A percentile compares a stretch with the other conserved stretches of the same genome.
These are phyloP conservation scores for Protea cynaroides DNA, from an alignment of 164 flowering plant species.

Conservation along the genomic window DNA sequence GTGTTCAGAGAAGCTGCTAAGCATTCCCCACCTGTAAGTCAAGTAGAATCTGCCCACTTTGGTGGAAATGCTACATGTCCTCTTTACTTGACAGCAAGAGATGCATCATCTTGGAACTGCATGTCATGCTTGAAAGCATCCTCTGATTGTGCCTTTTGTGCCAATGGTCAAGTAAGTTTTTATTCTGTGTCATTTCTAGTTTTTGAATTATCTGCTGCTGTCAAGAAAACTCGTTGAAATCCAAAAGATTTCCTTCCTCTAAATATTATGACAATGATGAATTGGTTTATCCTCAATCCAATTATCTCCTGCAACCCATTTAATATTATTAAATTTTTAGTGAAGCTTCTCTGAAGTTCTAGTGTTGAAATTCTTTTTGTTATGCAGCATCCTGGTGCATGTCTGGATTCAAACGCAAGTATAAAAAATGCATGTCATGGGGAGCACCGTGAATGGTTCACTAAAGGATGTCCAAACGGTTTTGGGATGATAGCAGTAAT, in stretches of 20 bases:
- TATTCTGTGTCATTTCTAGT: not conserved
- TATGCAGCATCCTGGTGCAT: constrained; percentile 35
- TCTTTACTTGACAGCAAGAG: not conserved
- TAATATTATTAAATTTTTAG: too few relatives aligned
- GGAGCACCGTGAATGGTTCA: constrained; percentile 40
- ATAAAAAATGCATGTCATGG: constrained; percentile 31
- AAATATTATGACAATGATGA: too few relatives aligned
- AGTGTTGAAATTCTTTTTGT: too few relatives aligned
- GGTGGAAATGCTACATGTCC: not conserved
- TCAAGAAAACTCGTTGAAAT: too few relatives aligned
- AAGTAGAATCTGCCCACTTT: not conserved
- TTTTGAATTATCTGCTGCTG: not conserved
- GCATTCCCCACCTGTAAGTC: not conserved
- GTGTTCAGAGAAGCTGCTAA: not conserved
- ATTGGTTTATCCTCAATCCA: too few relatives aligned
- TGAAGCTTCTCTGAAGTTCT: too few relatives aligned
- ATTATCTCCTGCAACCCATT: too few relatives aligned
- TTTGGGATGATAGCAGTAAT: constrained; percentile 48
- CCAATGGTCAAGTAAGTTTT: constrained; percentile 37
- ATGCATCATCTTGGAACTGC: not conserved
- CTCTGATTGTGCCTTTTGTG: constrained; percentile 59
- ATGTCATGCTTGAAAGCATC: constrained; percentile 1
- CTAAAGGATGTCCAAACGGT: constrained; percentile 59
- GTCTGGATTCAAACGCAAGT: constrained; percentile 30
- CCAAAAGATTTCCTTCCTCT: too few relatives aligned